Conservation (phyloP, 2,329 filamentous ascomycete species). For the Aureobasidium uvarum region DNA sequence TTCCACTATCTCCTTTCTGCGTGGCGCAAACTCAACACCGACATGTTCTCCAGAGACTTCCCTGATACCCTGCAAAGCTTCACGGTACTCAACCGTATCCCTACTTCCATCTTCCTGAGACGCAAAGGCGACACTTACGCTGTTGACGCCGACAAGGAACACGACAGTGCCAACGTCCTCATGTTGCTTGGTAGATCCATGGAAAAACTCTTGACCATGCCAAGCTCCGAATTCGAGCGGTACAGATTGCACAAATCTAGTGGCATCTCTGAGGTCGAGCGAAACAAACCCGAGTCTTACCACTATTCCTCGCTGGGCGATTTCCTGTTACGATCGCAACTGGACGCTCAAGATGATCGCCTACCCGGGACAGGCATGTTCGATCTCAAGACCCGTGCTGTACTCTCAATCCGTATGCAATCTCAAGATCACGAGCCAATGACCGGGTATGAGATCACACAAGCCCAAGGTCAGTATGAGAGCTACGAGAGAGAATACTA, state of each 20-base stretch:
- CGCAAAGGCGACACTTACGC: constrained; percentile 85
- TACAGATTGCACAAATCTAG: constrained; percentile 70
- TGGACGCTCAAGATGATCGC: constrained; percentile 84
- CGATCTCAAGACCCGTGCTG: constrained; percentile 91
- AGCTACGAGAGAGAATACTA: constrained; percentile 95
- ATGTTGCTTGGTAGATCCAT: constrained; percentile 93
- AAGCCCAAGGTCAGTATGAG: constrained; percentile 73
- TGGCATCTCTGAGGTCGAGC: constrained; percentile 68
- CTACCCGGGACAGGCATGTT: constrained; percentile 92
- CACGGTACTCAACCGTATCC: constrained; percentile 68
- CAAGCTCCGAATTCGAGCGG: constrained; percentile 78
- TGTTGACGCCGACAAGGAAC: constrained; percentile 94
- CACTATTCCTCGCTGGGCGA: constrained; percentile 85
- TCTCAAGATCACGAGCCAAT: constrained; percentile 68
- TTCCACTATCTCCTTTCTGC: constrained; percentile 88
- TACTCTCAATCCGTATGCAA: constrained; percentile 89
- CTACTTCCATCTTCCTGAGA: constrained; percentile 76
- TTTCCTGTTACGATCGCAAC: constrained; percentile 90
- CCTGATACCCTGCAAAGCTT: constrained; percentile 56
- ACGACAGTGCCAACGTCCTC: constrained; percentile 77
- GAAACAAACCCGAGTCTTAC: constrained; percentile 70
- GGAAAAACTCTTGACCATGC: constrained; percentile 87
- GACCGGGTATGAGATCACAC: constrained; percentile 80
- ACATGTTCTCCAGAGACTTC: constrained; percentile 67
- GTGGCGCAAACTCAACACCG: constrained; percentile 71